Percentiles rank a stretch among this genome's conserved stretches.
Conservation (phyloP, 2,329 filamentous ascomycete genomes). For the Alternaria panax region DNA sequence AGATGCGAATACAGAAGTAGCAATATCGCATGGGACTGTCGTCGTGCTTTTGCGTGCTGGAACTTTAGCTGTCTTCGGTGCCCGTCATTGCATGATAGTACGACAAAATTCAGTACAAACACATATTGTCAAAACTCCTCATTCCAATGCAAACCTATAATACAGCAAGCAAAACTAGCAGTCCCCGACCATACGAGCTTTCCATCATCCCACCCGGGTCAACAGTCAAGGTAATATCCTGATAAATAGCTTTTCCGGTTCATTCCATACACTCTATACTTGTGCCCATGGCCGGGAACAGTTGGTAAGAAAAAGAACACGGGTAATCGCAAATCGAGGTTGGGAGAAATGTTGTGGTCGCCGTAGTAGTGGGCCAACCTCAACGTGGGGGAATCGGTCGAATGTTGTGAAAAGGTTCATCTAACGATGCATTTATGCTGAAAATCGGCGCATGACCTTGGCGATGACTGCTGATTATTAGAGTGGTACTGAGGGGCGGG, state of each 20-base stretch:
- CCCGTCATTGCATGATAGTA: not conserved
- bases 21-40: not conserved
- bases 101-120: not conserved
- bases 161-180: slow-evolving; percentile 41
- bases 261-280: slow-evolving; percentile 14
- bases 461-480: slow-evolving; percentile 75
- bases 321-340: slow-evolving; percentile 11
- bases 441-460: slow-evolving; percentile 91
- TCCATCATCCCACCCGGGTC: slow-evolving; percentile 11
- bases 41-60: not conserved
- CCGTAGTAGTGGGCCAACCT: slow-evolving; percentile 32
- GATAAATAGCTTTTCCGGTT: slow-evolving; percentile 33
- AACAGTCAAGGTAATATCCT: slow-evolving; percentile 22
- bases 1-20: not conserved
- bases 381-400: slow-evolving; percentile 13
- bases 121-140: slow-evolving; percentile 18
- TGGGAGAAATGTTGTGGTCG: slow-evolving; percentile 15
- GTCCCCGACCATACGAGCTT: slow-evolving; percentile 19
- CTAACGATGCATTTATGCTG: slow-evolving; percentile 52
- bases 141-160: slow-evolving; percentile 42
- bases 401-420: slow-evolving; percentile 11
- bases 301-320: slow-evolving; percentile 12
- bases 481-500: not conserved
- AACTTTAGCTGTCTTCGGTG: not conserved
- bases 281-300: slow-evolving; percentile 20